Conservation (phyloP, 2,329 filamentous ascomycete genomes). For the Sclerotinia glacialis region DNA sequence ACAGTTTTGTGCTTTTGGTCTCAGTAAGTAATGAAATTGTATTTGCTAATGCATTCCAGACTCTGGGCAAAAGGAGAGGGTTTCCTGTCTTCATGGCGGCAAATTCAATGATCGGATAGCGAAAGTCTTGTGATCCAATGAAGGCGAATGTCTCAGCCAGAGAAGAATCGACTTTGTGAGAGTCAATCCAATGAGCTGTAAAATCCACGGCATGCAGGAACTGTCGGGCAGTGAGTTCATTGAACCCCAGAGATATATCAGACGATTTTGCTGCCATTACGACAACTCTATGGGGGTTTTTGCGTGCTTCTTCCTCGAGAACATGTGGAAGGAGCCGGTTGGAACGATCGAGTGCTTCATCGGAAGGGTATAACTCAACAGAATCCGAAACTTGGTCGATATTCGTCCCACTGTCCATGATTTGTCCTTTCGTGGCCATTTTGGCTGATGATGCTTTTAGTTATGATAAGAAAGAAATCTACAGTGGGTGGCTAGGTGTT, state of each 20-base stretch:
- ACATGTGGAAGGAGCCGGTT: slow-evolving; percentile 26
- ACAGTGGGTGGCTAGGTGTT: background rate
- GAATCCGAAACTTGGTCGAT: background rate
- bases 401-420: background rate
- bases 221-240: slow-evolving; percentile 24
- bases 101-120: slow-evolving; percentile 26
- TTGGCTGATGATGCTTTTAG: background rate
- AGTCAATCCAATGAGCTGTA: slow-evolving; percentile 30
- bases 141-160: slow-evolving; percentile 25
- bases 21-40: slow-evolving; percentile 25
- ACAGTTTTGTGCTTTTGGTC: slow-evolving; percentile 25
- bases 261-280: slow-evolving; percentile 26
- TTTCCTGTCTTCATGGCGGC: slow-evolving; percentile 23
- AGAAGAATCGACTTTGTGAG: background rate
- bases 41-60: slow-evolving; percentile 29
- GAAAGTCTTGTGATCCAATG: slow-evolving; percentile 32
- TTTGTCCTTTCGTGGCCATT: background rate
- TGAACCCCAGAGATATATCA: slow-evolving; percentile 21
- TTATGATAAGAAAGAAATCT: background rate
- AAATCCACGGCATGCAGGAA: slow-evolving; percentile 29
- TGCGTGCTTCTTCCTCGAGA: slow-evolving; percentile 24
- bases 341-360: background rate
- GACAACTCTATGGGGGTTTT: slow-evolving; percentile 22
- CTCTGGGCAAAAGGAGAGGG: slow-evolving; percentile 27
- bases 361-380: background rate